Evolutionary conservation across 2,329 filamentous ascomycete species (phyloP).

Genomic region (Stagonosporopsis cucurbitacearum): DNA sequence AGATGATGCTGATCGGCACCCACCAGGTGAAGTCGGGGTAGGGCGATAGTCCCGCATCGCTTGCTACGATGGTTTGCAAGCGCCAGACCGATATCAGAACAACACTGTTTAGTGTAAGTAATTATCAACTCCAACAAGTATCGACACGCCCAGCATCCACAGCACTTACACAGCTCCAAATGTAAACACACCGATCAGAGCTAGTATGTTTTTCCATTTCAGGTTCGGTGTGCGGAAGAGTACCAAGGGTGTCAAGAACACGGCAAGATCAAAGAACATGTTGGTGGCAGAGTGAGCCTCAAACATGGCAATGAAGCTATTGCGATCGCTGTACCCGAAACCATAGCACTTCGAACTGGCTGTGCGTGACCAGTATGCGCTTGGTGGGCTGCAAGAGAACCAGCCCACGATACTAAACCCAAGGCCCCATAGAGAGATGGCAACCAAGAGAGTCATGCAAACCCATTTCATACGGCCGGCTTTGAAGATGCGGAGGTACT

Average conservation of each 20-base stretch:
- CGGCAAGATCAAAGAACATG: conserved; percentile 45
- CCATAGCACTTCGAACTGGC: conserved; percentile 37
- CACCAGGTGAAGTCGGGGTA: conserved; percentile 45
- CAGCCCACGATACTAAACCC: conserved; percentile 38
- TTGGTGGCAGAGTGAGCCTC: conserved; percentile 40
- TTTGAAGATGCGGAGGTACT: conserved; percentile 49
- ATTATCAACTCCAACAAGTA: neutral
- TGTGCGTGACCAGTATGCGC: conserved; percentile 32
- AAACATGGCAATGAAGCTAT: conserved; percentile 35
- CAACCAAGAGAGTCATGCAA: conserved; percentile 30
- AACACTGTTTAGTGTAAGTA: conserved; percentile 33
- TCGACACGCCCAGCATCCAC: neutral
- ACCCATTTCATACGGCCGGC: conserved; percentile 37
- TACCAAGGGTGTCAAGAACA: conserved; percentile 42
- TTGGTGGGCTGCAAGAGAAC: conserved; percentile 42
- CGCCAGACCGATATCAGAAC: conserved; percentile 41
- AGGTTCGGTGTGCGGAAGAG: conserved; percentile 39
- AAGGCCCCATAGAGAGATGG: conserved; percentile 41
- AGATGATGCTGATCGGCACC: conserved; percentile 33
- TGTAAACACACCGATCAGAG: conserved; percentile 40
- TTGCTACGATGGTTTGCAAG: conserved; percentile 35
- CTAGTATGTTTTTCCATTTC: conserved; percentile 35
- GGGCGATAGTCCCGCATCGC: conserved; percentile 38
- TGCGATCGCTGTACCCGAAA: conserved; percentile 28
- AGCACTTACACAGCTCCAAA: conserved; percentile 40